phyloP scores from a whole-genome alignment of 2,329 filamentous ascomycete species.

The Thelonectria discophora region DNA sequence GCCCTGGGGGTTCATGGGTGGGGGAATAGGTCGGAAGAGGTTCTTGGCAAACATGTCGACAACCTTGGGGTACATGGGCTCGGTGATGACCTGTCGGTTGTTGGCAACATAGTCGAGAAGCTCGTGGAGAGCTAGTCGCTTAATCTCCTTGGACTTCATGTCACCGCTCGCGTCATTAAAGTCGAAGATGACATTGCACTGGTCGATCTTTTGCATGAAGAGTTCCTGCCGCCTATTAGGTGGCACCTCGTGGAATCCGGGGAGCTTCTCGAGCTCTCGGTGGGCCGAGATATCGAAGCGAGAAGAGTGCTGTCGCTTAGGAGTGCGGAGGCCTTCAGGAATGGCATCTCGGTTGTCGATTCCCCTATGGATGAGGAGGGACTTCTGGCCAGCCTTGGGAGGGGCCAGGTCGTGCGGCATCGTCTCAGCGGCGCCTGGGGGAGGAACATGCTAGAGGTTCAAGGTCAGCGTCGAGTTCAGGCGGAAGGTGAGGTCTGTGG shows the following conservation, averaged over 20 bases:
- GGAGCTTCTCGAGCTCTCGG: slow-evolving; percentile 94
- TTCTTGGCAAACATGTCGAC: slow-evolving; percentile 99
- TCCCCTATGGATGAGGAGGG: slow-evolving; percentile 80
- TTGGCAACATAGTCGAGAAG: slow-evolving; percentile 98
- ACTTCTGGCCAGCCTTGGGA: slow-evolving; percentile 91
- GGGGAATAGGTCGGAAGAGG: slow-evolving; percentile 94
- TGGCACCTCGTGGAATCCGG: slow-evolving; percentile 96
- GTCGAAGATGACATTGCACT: slow-evolving; percentile 99
- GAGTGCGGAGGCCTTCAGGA: slow-evolving; percentile 92
- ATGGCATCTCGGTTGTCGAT: slow-evolving; percentile 92
- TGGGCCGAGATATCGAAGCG: slow-evolving; percentile 98
- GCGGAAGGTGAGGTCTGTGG: slow-evolving; percentile 19
- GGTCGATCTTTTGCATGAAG: slow-evolving; percentile 99
- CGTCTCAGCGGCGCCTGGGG: slow-evolving; percentile 92
- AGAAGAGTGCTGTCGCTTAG: slow-evolving; percentile 96
- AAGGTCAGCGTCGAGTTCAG: slow-evolving; percentile 23
- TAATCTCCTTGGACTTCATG: slow-evolving; percentile 99
- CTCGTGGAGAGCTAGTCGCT: slow-evolving; percentile 93
- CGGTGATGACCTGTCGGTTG: slow-evolving; percentile 97
- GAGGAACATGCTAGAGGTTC: slow-evolving; percentile 75
- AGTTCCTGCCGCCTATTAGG: slow-evolving; percentile 94
- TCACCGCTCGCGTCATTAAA: slow-evolving; percentile 98
- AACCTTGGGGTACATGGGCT: slow-evolving; percentile 98
- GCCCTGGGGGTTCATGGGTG: slow-evolving; percentile 96
- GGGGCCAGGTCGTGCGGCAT: slow-evolving; percentile 98